A percentile compares a stretch with the other conserved stretches of the same genome.
Conservation (phyloP, 345 rosid genomes). For the Moricandia moricandioides region DNA sequence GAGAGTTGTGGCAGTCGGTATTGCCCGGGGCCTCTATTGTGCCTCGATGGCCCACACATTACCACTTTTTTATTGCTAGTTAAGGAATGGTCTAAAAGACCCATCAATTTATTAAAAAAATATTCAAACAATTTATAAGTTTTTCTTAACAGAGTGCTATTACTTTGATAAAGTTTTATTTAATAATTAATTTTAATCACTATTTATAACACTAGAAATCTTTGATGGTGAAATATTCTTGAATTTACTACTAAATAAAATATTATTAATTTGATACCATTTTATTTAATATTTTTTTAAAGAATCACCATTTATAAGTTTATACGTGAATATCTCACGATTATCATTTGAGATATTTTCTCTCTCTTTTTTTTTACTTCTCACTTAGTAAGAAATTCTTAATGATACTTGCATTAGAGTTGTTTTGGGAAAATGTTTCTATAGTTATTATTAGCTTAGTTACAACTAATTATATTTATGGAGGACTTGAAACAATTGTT, state of each 20-base stretch:
- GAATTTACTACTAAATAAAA: too few relatives aligned
- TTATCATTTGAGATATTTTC: neutral
- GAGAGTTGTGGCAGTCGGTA: conserved; percentile 60
- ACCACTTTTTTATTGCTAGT: neutral
- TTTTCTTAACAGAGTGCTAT: neutral
- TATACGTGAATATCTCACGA: neutral
- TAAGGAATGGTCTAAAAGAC: conserved; percentile 25
- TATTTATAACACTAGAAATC: neutral
- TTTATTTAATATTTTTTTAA: neutral
- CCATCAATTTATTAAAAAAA: neutral
- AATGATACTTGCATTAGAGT: neutral
- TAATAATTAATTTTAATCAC: neutral
- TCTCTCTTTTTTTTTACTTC: neutral
- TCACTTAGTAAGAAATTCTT: neutral
- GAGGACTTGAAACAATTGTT: too few relatives aligned
- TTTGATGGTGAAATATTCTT: too few relatives aligned
- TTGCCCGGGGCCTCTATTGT: conserved; percentile 49
- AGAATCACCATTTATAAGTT: neutral
- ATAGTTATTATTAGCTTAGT: neutral
- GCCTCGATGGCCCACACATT: conserved; percentile 52
- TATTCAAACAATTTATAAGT: neutral
- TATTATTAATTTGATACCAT: neutral
- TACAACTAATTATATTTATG: too few relatives aligned
- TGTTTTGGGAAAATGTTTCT: neutral
- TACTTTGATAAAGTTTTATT: neutral